These are phyloP conservation scores for Lepidium africanum DNA, from an alignment of 345 rosid genomes.

Conservation along the genomic window DNA sequence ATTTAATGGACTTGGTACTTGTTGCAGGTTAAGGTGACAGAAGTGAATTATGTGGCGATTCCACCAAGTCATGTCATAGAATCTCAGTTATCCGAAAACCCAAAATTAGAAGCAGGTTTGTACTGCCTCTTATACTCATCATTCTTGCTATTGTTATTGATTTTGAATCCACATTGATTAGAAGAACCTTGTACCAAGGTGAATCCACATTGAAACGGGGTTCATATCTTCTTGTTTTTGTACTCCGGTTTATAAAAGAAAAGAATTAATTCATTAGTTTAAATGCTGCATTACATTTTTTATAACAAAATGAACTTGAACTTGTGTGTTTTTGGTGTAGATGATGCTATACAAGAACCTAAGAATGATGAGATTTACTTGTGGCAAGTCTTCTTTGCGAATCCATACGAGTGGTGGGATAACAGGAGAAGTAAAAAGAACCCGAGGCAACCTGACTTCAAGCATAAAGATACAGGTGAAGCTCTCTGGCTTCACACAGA, in stretches of 20 bases:
- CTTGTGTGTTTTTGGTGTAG: constrained; percentile 7
- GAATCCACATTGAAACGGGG: not conserved
- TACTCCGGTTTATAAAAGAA: not conserved
- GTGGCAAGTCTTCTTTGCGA: constrained; percentile 72
- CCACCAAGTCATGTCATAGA: constrained; percentile 21
- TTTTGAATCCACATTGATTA: not conserved
- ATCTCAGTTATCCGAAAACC: constrained; percentile 11
- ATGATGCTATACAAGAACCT: constrained; percentile 3
- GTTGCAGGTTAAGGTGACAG: constrained; percentile 51
- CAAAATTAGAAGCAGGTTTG: constrained; percentile 33
- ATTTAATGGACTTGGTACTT: not conserved
- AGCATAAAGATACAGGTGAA: constrained; percentile 63
- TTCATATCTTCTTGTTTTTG: not conserved
- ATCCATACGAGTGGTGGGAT: constrained; percentile 85
- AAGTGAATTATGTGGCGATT: constrained; percentile 38
- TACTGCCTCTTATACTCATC: not conserved
- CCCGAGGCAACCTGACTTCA: constrained; percentile 57
- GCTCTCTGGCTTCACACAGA: constrained; percentile 51
- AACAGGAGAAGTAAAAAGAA: constrained; percentile 47
- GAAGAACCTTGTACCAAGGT: not conserved
- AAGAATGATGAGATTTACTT: constrained; percentile 35
- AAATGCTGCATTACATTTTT: not conserved
- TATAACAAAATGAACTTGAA: not conserved
- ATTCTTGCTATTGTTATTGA: not conserved
- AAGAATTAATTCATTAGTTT: not conserved